These are phyloP conservation scores for Zalerion maritima DNA, from an alignment of 495 filamentous ascomycete genomes.

Conservation along the genomic window DNA sequence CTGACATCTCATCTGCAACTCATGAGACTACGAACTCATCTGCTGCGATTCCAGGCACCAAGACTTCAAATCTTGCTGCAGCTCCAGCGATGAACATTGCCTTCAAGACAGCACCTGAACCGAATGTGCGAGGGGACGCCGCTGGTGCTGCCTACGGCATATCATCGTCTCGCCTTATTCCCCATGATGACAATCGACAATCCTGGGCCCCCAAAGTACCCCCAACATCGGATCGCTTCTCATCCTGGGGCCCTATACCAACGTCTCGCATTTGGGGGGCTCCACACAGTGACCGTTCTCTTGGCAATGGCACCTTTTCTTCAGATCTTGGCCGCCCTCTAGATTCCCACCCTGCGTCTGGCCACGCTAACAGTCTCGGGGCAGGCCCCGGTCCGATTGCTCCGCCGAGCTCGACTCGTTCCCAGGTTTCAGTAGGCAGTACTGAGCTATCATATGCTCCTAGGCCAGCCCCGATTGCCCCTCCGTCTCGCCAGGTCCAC, in stretches of 20 bases:
- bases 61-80: too few species aligned
- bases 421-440: slow-evolving; percentile 20
- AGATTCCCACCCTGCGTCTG: slow-evolving; percentile 22
- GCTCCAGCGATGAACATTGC: too few species aligned
- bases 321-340: slow-evolving; percentile 38
- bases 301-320: slow-evolving; percentile 72
- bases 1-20: too few species aligned
- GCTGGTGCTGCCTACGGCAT: slow-evolving; percentile 4
- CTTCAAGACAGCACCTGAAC: slow-evolving; percentile 15
- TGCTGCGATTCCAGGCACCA: too few species aligned
- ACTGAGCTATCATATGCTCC: slow-evolving; percentile 19
- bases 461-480: slow-evolving; percentile 31
- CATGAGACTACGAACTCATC: too few species aligned
- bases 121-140: slow-evolving; percentile 11
- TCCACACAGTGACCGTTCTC: slow-evolving; percentile 49
- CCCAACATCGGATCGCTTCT: slow-evolving; percentile 21
- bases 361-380: slow-evolving; percentile 14
- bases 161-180: slow-evolving; percentile 5
- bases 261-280: slow-evolving; percentile 56
- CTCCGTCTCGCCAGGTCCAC: slow-evolving; percentile 16
- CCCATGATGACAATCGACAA: too few species aligned
- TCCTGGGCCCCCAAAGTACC: too few species aligned
- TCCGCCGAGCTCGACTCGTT: slow-evolving; percentile 31
- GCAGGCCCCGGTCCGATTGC: slow-evolving; percentile 37
- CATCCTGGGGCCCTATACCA: slow-evolving; percentile 17